Base-by-base conservation (phyloP, 805 yeast genomes). In the Candida argentea region DNA sequence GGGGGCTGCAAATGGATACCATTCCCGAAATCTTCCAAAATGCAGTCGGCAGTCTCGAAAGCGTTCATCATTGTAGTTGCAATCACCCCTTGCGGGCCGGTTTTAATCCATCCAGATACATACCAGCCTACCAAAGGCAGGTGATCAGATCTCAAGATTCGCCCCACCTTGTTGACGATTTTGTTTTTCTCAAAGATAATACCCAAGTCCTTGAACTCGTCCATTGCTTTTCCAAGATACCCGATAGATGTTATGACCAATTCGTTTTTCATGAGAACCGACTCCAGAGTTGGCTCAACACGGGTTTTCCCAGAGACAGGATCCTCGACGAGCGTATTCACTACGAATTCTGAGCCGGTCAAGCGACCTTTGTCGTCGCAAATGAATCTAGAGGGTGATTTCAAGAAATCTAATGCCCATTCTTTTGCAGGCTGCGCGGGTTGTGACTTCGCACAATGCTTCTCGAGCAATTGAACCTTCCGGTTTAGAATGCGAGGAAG, bases 1-100 rank as follows among this genome's bases (percentile, higher is more conserved):
- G 32, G 34, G 13, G 48, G 33, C 1, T 41, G 32, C 5, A 46
- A 39, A 26, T 43, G 46, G 4, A 45, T 23, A 2, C 44, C 57
- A 20, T 49, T 47, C n/a, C 53, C 34, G 14, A 67, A 52, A 41
- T 85, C 94, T 20, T 65, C 57, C 11, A 74, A 43, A 0, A 91
- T 61, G 8, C 64, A 55, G 16, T 74, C 83, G 0, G 85, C 89
- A 1, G 89, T 76, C 6, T 73, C 68, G 37, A 77, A 77, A 1
- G 95, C 73, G 34, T 81, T 86, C 67, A 78, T 69, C 79, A 89
- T 82, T 1, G 97, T 85, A 9, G 83, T 67, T 11, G 94, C 93
- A 38, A 91, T 91, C 3, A 85, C 93, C 1, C 98, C 98, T 16
- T 69, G 68, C 5, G 94, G 81, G 1, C 94, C 94, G 28, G 70